phyloP scores from a whole-genome alignment of 2,329 filamentous ascomycete genomes.

The Pseudopithomyces chartarum region DNA sequence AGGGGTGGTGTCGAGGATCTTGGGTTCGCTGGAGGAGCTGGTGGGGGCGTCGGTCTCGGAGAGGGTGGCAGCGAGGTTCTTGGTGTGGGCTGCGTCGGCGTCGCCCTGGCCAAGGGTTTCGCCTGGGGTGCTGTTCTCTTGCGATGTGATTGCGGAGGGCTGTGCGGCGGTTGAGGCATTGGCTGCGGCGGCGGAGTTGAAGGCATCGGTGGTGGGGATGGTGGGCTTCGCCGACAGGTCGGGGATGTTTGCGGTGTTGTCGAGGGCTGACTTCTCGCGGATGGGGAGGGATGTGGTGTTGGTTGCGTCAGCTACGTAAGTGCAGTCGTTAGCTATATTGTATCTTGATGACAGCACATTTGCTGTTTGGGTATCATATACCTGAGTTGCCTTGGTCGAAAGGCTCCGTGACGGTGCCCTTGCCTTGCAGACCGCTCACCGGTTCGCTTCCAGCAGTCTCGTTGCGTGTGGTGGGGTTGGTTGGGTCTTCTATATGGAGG shows the following conservation, averaged over 20 bases:
- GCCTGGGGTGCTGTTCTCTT: constrained; percentile 22
- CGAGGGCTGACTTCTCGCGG: not conserved
- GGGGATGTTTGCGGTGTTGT: constrained; percentile 9
- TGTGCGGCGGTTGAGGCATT: constrained; percentile 17
- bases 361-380: constrained; percentile 35
- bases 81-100: constrained; percentile 19
- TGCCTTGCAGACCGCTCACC: constrained; percentile 71
- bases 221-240: constrained; percentile 4
- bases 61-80: constrained; percentile 35
- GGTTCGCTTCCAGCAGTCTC: constrained; percentile 64
- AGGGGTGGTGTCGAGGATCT: not conserved
- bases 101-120: constrained; percentile 29
- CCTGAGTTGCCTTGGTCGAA: constrained; percentile 78
- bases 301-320: constrained; percentile 9
- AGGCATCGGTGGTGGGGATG: constrained; percentile 16
- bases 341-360: not conserved
- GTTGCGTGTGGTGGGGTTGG: constrained; percentile 38
- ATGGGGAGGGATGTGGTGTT: constrained; percentile 8
- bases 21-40: constrained; percentile 12
- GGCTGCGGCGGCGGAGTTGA: constrained; percentile 23
- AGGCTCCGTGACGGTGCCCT: constrained; percentile 71
- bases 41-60: constrained; percentile 29
- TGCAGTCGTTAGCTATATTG: not conserved
- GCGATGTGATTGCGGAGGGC: not conserved
- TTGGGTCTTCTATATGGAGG: not conserved